Percentiles rank a stretch among this genome's conserved stretches.
These are phyloP conservation scores for Botrytis fragariae DNA, from an alignment of 2,329 filamentous ascomycete species.

Conservation along the genomic window DNA sequence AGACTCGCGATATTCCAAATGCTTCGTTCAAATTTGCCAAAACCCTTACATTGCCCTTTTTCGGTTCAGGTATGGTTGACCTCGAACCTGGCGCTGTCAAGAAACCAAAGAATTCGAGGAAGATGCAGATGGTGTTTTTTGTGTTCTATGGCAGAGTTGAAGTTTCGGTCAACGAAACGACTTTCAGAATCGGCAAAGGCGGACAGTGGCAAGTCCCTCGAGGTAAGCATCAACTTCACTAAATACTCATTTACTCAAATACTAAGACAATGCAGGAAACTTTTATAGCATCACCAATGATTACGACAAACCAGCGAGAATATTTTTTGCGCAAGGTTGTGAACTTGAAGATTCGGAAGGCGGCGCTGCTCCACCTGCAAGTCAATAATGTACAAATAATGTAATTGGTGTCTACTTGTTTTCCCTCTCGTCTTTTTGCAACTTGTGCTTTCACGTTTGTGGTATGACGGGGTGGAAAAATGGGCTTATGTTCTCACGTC, in stretches of 20 bases:
- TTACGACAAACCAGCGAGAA: slow-evolving; percentile 64
- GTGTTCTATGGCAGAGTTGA: slow-evolving; percentile 79
- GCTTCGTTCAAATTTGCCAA: slow-evolving; percentile 86
- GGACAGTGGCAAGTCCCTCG: slow-evolving; percentile 93
- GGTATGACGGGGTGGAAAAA: neutral
- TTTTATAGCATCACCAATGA: slow-evolving; percentile 90
- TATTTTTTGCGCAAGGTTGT: slow-evolving; percentile 93
- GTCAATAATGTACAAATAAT: slow-evolving; percentile 7
- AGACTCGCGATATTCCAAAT: slow-evolving; percentile 57
- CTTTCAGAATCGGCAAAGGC: slow-evolving; percentile 81
- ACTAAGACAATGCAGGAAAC: slow-evolving; percentile 63
- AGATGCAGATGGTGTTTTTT: slow-evolving; percentile 97
- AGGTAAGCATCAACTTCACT: slow-evolving; percentile 58
- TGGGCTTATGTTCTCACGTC: neutral
- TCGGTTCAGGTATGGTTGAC: slow-evolving; percentile 87
- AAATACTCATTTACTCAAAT: neutral
- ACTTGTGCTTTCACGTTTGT: neutral
- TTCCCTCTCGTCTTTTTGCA: neutral
- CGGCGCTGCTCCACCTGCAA: slow-evolving; percentile 4
- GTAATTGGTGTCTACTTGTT: neutral
- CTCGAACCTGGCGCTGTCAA: slow-evolving; percentile 81
- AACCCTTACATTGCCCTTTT: slow-evolving; percentile 78
- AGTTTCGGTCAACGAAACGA: slow-evolving; percentile 71
- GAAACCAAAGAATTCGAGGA: slow-evolving; percentile 84
- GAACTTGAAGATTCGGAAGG: slow-evolving; percentile 41